Percentiles rank a stretch among this genome's conserved stretches.
Evolutionary conservation across 768 basidiomycete species (phyloP).

Genomic region (Erythrobasidium yunnanense): DNA sequence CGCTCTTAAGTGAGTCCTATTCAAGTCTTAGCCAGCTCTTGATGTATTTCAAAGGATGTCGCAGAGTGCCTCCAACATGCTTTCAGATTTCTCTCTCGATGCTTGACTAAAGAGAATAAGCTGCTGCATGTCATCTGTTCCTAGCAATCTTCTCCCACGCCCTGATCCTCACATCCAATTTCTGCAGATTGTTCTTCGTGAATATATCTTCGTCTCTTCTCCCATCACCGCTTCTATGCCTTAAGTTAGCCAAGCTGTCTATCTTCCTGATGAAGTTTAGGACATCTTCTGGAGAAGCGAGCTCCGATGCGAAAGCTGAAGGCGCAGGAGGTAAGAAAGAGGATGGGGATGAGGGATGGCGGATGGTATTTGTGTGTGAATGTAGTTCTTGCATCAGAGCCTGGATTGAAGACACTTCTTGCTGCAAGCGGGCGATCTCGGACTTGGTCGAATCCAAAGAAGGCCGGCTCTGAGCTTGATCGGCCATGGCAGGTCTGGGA

Average conservation of each 20-base stretch:
- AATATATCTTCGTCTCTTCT: constrained; percentile 12
- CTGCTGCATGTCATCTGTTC: too few species aligned
- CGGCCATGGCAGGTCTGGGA: not conserved
- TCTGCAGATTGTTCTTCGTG: constrained; percentile 1
- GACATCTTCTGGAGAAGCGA: too few species aligned
- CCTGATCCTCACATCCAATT: not conserved
- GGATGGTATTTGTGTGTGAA: too few species aligned
- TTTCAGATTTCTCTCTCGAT: too few species aligned
- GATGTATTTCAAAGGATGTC: too few species aligned
- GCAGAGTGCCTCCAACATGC: too few species aligned
- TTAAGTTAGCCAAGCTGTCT: not conserved
- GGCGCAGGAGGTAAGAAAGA: too few species aligned
- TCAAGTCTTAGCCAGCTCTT: too few species aligned
- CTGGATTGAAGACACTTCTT: not conserved
- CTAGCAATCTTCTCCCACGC: constrained; percentile 10
- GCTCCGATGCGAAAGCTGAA: too few species aligned
- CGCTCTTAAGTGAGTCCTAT: too few species aligned
- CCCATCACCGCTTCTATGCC: not conserved
- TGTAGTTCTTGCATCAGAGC: not conserved
- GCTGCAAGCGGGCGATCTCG: not conserved
- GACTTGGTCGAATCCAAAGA: not conserved
- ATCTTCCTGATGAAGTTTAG: not conserved
- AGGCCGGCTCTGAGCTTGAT: not conserved
- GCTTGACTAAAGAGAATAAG: too few species aligned
- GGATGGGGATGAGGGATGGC: not conserved